Percentiles rank a stretch among this genome's conserved stretches.
These are phyloP conservation scores for Millerago galiae DNA, from an alignment of 805 yeast genomes.

Conservation along the genomic window DNA sequence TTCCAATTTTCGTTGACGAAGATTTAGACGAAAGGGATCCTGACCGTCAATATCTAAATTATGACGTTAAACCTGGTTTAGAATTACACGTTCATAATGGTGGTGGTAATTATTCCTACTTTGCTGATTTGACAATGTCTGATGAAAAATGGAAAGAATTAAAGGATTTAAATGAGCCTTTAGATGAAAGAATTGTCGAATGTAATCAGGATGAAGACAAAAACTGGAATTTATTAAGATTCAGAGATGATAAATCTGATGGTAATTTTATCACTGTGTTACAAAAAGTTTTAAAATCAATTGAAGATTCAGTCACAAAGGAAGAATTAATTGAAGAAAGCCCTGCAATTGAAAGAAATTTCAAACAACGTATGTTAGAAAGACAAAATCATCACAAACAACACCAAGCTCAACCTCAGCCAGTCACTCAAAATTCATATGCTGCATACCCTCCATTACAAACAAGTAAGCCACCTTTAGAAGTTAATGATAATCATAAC, in stretches of 20 bases:
- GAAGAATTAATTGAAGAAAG: slow-evolving; percentile 64
- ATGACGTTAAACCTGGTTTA: slow-evolving; percentile 71
- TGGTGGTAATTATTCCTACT: slow-evolving; percentile 52
- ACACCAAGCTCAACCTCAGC: neutral
- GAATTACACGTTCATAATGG: slow-evolving; percentile 77
- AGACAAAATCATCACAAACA: slow-evolving; percentile 4
- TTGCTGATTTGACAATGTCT: slow-evolving; percentile 52
- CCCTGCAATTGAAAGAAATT: slow-evolving; percentile 46
- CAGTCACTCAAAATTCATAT: neutral
- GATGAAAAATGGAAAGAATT: slow-evolving; percentile 79
- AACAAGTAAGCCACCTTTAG: neutral
- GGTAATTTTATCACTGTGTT: slow-evolving; percentile 85
- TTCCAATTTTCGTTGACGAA: slow-evolving; percentile 52
- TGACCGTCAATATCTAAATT: slow-evolving; percentile 69
- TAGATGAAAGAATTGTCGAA: slow-evolving; percentile 86
- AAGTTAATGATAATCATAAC: slow-evolving; percentile 1
- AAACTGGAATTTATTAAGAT: slow-evolving; percentile 79
- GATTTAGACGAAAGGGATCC: slow-evolving; percentile 57
- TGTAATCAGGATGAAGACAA: slow-evolving; percentile 57
- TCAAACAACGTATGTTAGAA: slow-evolving; percentile 52
- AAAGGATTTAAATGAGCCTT: slow-evolving; percentile 66
- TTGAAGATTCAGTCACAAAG: slow-evolving; percentile 77
- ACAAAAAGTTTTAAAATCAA: slow-evolving; percentile 74
- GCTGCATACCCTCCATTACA: slow-evolving; percentile 7
- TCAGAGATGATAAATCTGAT: slow-evolving; percentile 86